These are phyloP conservation scores for Lentinula sp. DNA, from an alignment of 768 basidiomycete genomes.

Conservation along the genomic window DNA sequence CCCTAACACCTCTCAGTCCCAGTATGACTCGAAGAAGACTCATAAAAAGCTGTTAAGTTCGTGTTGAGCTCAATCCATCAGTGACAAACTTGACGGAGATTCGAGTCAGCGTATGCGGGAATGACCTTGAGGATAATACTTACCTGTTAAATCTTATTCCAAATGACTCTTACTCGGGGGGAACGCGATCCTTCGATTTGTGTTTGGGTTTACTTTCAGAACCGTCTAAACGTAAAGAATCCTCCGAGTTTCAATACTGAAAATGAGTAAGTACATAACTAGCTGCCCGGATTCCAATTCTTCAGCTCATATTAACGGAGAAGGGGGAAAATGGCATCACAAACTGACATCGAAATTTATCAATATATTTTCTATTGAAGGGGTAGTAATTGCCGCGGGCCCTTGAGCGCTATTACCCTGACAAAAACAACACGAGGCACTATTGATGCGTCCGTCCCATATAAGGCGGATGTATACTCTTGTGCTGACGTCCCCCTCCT, in stretches of 20 bases:
- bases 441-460: slow-evolving; percentile 18
- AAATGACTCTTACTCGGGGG: no score
- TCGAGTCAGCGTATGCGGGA: neutral
- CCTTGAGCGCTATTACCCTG: slow-evolving; percentile 15
- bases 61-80: no score
- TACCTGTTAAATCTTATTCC: no score
- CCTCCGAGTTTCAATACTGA: neutral
- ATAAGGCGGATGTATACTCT: slow-evolving; percentile 31
- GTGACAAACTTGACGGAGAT: neutral
- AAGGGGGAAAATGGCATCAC: neutral
- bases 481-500: slow-evolving; percentile 27
- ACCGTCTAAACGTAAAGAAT: neutral
- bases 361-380: neutral
- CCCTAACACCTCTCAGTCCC: no score
- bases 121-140: neutral
- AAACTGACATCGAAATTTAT: neutral
- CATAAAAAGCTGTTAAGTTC: neutral
- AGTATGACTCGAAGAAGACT: neutral
- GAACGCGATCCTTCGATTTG: no score
- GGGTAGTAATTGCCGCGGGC: slow-evolving; percentile 2
- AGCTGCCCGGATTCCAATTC: neutral
- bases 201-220: neutral
- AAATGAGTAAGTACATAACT: neutral
- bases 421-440: slow-evolving; percentile 24
- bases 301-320: neutral